A percentile compares a stretch with the other conserved stretches of the same genome.
Evolutionary conservation across 1,139 yeast species (phyloP).

Genomic region (Kodamaea alishanica): DNA sequence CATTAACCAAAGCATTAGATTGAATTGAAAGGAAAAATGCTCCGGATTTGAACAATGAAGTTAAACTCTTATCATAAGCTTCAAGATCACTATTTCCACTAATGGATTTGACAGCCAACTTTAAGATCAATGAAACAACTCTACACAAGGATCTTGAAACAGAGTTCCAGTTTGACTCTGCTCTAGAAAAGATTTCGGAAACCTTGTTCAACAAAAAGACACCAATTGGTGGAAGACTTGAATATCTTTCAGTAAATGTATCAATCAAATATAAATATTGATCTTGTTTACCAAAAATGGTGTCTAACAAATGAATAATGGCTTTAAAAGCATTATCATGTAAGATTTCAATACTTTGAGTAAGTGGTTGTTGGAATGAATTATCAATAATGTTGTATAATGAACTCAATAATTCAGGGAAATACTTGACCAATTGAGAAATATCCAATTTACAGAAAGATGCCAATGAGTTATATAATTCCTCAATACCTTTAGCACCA

Average conservation of each 20-base stretch:
- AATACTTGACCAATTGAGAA: constrained; percentile 48
- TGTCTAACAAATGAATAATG: constrained; percentile 57
- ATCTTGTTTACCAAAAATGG: constrained; percentile 63
- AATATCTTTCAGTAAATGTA: constrained; percentile 35
- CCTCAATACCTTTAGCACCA: constrained; percentile 44
- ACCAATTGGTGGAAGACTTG: constrained; percentile 50
- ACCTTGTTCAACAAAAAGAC: constrained; percentile 45
- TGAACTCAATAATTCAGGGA: constrained; percentile 48
- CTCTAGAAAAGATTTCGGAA: constrained; percentile 45
- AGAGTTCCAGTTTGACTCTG: constrained; percentile 57
- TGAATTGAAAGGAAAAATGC: constrained; percentile 47
- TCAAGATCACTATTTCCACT: constrained; percentile 17
- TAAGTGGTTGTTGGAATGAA: constrained; percentile 21
- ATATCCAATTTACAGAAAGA: constrained; percentile 44
- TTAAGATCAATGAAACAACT: constrained; percentile 49
- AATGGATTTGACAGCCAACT: constrained; percentile 33
- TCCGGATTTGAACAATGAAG: constrained; percentile 37
- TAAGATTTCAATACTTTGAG: constrained; percentile 32
- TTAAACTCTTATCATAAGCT: constrained; percentile 30
- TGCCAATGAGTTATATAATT: constrained; percentile 39
- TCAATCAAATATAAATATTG: constrained; percentile 58
- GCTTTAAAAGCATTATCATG: constrained; percentile 49
- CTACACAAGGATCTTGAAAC: constrained; percentile 64
- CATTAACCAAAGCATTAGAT: constrained; percentile 48
- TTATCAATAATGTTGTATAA: constrained; percentile 40